Percentiles rank a stretch among this genome's conserved stretches.
These are phyloP conservation scores for Penicillium rolfsii DNA, from an alignment of 2,329 filamentous ascomycete genomes.

Conservation along the genomic window DNA sequence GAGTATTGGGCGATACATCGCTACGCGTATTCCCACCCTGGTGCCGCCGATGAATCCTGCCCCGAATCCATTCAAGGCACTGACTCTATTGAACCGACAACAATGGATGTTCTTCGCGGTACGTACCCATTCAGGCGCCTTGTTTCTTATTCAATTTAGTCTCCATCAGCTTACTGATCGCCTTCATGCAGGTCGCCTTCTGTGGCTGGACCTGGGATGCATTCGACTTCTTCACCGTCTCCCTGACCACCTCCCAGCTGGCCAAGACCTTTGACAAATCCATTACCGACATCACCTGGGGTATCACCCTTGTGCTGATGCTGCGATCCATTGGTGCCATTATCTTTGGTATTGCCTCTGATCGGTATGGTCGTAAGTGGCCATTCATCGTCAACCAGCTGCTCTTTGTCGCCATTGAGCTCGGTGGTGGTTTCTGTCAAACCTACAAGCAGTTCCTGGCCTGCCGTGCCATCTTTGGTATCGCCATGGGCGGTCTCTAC, in stretches of 20 bases:
- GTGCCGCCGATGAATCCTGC: conserved; percentile 60
- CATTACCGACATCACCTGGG: conserved; percentile 64
- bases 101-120: conserved; percentile 63
- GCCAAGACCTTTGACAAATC: conserved; percentile 58
- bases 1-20: conserved; percentile 52
- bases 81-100: conserved; percentile 56
- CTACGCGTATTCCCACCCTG: conserved; percentile 57
- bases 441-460: conserved; percentile 63
- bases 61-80: conserved; percentile 57
- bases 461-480: conserved; percentile 63
- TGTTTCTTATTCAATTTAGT: background rate
- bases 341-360: conserved; percentile 57
- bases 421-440: conserved; percentile 62
- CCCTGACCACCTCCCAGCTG: conserved; percentile 57
- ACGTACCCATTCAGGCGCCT: conserved; percentile 7
- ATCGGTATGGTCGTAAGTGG: conserved; percentile 62
- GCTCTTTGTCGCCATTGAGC: conserved; percentile 63
- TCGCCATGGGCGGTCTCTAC: conserved; percentile 67
- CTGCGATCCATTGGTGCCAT: conserved; percentile 62
- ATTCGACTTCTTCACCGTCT: conserved; percentile 67
- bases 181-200: conserved; percentile 39
- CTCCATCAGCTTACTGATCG: conserved; percentile 9
- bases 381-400: conserved; percentile 64
- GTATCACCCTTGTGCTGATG: conserved; percentile 62
- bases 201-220: conserved; percentile 60